Conservation (phyloP, 352 stramenopile genomes). For the Globisporangium orthogonon region DNA sequence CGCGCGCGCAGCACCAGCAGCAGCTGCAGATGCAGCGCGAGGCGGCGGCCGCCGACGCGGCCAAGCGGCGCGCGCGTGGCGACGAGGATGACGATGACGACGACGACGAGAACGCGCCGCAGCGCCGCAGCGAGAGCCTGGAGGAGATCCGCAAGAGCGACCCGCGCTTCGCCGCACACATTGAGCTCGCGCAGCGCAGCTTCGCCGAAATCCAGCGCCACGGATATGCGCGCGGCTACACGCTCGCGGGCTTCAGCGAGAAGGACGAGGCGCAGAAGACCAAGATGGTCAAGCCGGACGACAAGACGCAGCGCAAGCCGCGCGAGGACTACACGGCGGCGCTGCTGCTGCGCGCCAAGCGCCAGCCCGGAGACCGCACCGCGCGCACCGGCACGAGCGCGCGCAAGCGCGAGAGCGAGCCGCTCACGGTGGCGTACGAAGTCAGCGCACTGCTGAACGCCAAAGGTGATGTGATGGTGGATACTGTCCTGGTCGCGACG, state of each 20-base stretch:
- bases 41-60: neutral
- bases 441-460: slow-evolving; percentile 20
- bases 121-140: slow-evolving; percentile 24
- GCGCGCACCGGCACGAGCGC: slow-evolving; percentile 24
- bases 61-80: neutral
- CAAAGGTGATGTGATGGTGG: slow-evolving; percentile 21
- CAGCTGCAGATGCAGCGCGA: slow-evolving; percentile 26
- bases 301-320: neutral
- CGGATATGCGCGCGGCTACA: slow-evolving; percentile 50
- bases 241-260: slow-evolving; percentile 51
- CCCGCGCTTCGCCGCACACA: slow-evolving; percentile 40
- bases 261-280: slow-evolving; percentile 13
- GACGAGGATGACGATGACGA: neutral
- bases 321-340: slow-evolving; percentile 33
- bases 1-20: slow-evolving; percentile 22
- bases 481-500: neutral
- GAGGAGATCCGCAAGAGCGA: slow-evolving; percentile 34
- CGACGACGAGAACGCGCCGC: slow-evolving; percentile 10
- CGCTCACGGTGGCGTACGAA: slow-evolving; percentile 21
- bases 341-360: slow-evolving; percentile 34
- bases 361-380: slow-evolving; percentile 11
- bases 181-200: slow-evolving; percentile 31
- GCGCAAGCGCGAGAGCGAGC: slow-evolving; percentile 13
- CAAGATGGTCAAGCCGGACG: neutral
- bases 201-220: slow-evolving; percentile 52